These are phyloP conservation scores for Trebouxia sp. DNA, from an alignment of 139 green algal species.

Conservation along the genomic window DNA sequence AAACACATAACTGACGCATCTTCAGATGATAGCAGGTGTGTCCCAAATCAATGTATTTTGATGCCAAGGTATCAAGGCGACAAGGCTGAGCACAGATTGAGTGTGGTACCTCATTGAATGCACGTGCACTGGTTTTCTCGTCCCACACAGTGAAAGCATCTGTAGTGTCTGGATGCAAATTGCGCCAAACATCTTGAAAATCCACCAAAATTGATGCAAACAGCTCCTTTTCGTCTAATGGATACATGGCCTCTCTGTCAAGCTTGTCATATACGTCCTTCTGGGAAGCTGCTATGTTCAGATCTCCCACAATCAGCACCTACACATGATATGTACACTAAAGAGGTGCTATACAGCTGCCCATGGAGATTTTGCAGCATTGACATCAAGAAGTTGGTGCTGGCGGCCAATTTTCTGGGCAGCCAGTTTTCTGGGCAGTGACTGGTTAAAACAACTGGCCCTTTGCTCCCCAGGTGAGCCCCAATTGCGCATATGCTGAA, in stretches of 20 bases:
- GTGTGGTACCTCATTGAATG: slow-evolving; percentile 60
- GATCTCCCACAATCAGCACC: slow-evolving; percentile 68
- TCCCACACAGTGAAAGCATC: slow-evolving; percentile 70
- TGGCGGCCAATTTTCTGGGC: no score
- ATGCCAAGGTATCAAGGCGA: background rate
- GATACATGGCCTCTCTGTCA: slow-evolving; percentile 40
- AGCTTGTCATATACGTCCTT: slow-evolving; percentile 53
- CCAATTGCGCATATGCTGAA: background rate
- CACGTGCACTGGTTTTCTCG: slow-evolving; percentile 64
- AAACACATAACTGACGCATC: background rate
- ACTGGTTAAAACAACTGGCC: background rate
- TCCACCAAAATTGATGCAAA: slow-evolving; percentile 25
- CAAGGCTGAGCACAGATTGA: background rate
- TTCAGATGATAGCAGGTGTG: background rate
- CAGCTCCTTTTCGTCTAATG: slow-evolving; percentile 37
- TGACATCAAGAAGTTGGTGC: background rate
- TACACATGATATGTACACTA: slow-evolving; percentile 14
- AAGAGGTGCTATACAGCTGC: background rate
- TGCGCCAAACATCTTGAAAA: slow-evolving; percentile 60
- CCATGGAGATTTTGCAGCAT: background rate
- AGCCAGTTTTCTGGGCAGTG: background rate
- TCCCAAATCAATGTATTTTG: background rate
- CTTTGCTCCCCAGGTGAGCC: background rate
- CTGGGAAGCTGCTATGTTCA: slow-evolving; percentile 56
- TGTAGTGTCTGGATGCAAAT: slow-evolving; percentile 44